Evolutionary conservation across 495 filamentous ascomycete genomes (phyloP).

Genomic region (Aspergillus homomorphus): DNA sequence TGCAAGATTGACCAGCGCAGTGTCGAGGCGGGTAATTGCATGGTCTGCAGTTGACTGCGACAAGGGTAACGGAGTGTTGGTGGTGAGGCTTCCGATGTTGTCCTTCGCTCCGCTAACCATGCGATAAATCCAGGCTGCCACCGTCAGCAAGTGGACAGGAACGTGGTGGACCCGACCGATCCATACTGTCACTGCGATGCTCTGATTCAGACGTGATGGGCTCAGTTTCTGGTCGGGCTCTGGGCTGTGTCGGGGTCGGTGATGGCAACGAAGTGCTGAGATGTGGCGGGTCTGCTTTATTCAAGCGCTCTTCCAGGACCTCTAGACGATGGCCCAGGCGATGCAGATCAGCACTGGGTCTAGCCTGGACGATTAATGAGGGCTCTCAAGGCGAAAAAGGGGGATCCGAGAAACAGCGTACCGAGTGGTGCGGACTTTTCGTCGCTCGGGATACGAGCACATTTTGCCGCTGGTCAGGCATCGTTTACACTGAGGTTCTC

Average conservation of each 20-base stretch:
- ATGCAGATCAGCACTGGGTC: background rate
- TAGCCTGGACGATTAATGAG: too few relatives aligned
- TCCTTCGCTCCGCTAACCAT: conserved; percentile 12
- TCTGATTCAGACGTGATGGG: background rate
- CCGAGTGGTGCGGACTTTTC: background rate
- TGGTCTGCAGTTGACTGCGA: conserved; percentile 3
- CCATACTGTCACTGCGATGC: too few relatives aligned
- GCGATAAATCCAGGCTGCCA: conserved; percentile 1
- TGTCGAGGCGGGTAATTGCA: conserved; percentile 7
- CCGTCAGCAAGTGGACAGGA: background rate
- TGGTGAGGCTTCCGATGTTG: conserved; percentile 9
- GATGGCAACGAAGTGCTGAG: too few relatives aligned
- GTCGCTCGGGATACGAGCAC: conserved; percentile 5
- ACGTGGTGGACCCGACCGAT: too few relatives aligned
- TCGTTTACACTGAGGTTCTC: conserved; percentile 6
- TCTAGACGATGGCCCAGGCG: conserved; percentile 5
- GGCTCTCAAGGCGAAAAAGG: too few relatives aligned
- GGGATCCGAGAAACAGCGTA: too few relatives aligned
- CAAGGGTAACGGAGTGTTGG: conserved; percentile 1
- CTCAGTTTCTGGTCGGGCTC: background rate
- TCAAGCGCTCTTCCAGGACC: background rate
- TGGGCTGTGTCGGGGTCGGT: background rate
- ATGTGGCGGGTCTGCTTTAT: too few relatives aligned
- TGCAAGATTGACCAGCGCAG: conserved; percentile 6
- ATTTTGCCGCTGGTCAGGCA: background rate